Conservation (phyloP, 2,329 filamentous ascomycete genomes). For the Neonectria ditissima region DNA sequence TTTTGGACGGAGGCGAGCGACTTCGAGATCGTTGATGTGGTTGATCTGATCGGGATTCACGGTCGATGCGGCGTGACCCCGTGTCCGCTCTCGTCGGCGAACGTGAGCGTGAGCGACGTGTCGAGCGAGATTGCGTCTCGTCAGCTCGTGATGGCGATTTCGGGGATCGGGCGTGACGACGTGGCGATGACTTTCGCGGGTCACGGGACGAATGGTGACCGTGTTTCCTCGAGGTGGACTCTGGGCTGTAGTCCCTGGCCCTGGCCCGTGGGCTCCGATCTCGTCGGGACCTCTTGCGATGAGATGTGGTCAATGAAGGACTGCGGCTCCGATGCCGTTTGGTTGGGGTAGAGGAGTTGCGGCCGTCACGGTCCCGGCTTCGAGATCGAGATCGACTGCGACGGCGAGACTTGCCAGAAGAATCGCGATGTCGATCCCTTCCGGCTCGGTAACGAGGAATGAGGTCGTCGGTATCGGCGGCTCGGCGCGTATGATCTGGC, state of each 20-base stretch:
- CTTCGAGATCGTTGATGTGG: slow-evolving; percentile 41
- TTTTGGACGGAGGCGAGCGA: slow-evolving; percentile 40
- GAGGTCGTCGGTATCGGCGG: slow-evolving; percentile 50
- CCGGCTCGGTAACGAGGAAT: slow-evolving; percentile 54
- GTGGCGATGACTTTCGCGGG: slow-evolving; percentile 48
- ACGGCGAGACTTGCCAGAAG: slow-evolving; percentile 48
- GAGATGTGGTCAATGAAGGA: slow-evolving; percentile 51
- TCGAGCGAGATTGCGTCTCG: slow-evolving; percentile 36
- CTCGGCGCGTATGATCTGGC: slow-evolving; percentile 44
- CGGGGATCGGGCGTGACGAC: slow-evolving; percentile 45
- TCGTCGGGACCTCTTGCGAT: slow-evolving; percentile 56
- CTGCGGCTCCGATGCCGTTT: slow-evolving; percentile 59
- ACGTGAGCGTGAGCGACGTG: slow-evolving; percentile 40
- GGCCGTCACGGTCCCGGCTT: slow-evolving; percentile 47
- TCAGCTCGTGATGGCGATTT: slow-evolving; percentile 43
- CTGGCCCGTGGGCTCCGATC: slow-evolving; percentile 51
- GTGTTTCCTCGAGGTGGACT: slow-evolving; percentile 48
- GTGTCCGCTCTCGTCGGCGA: slow-evolving; percentile 45
- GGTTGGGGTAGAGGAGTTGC: slow-evolving; percentile 52
- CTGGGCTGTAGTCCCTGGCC: slow-evolving; percentile 56
- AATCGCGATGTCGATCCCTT: slow-evolving; percentile 47
- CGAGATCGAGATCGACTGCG: slow-evolving; percentile 52
- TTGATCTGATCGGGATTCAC: slow-evolving; percentile 39
- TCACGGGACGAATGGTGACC: slow-evolving; percentile 50
- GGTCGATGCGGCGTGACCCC: slow-evolving; percentile 40